Evolutionary conservation across 2,329 filamentous ascomycete genomes (phyloP).

Genomic region (Colletotrichum sp.): DNA sequence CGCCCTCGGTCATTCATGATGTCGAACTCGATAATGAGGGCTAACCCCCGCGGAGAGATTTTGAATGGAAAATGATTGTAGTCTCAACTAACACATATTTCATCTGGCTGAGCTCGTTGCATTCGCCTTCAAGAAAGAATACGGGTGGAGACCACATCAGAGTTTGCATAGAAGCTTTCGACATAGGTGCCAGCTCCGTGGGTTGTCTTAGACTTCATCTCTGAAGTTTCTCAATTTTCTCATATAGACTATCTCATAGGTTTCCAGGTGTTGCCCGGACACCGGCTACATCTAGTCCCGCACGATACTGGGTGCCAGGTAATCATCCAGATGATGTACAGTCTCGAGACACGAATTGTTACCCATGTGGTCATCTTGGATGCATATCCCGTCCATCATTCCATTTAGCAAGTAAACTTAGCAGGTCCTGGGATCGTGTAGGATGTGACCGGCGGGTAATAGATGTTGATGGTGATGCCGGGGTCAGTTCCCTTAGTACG

Average conservation of each 20-base stretch:
- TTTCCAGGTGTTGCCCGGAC: neutral
- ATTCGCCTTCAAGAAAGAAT: no score
- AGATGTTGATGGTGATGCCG: slow-evolving; percentile 41
- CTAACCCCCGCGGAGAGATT: rapidly evolving
- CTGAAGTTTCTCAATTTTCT: neutral
- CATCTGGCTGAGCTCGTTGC: neutral
- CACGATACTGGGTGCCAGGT: neutral
- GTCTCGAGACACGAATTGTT: neutral
- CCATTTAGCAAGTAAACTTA: slow-evolving; percentile 25
- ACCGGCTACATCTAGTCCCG: rapidly evolving
- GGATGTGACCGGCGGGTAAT: slow-evolving; percentile 29
- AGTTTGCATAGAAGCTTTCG: rapidly evolving
- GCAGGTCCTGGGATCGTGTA: slow-evolving; percentile 30
- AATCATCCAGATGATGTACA: neutral
- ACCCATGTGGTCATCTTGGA: neutral
- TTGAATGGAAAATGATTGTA: neutral
- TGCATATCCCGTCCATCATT: neutral
- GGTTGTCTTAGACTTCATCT: neutral
- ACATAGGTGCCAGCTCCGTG: neutral
- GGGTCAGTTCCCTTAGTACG: slow-evolving; percentile 31
- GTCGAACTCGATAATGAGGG: no score
- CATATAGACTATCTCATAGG: neutral
- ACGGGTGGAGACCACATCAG: neutral
- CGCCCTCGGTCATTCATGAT: neutral
- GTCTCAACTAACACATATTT: neutral